A percentile compares a stretch with the other conserved stretches of the same genome.
These are phyloP conservation scores for Pluteus cervinus DNA, from an alignment of 768 basidiomycete species.

Conservation along the genomic window DNA sequence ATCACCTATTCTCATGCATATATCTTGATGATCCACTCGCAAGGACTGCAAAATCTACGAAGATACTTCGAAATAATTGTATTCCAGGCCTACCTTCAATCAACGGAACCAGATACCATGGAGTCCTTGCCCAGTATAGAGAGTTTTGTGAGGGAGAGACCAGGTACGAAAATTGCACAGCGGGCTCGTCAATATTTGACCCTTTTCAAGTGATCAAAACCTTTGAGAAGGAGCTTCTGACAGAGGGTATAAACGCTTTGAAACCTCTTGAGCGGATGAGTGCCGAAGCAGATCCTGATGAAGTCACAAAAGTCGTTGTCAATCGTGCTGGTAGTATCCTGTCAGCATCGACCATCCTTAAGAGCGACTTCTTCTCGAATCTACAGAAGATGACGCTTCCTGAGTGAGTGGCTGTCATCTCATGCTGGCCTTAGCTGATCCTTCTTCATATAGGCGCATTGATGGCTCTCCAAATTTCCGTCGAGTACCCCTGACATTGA, in stretches of 20 bases:
- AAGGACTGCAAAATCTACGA: conserved; percentile 75
- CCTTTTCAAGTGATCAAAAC: conserved; percentile 76
- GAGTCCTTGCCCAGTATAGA: conserved; percentile 72
- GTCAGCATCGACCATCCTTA: conserved; percentile 89
- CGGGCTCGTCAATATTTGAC: not conserved
- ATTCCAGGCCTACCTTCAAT: conserved; percentile 87
- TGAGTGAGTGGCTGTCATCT: conserved; percentile 51
- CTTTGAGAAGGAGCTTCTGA: conserved; percentile 83
- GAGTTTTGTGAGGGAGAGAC: conserved; percentile 74
- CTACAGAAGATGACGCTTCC: conserved; percentile 95
- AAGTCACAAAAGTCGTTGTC: conserved; percentile 80
- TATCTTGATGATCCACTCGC: conserved; percentile 5
- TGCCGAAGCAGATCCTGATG: conserved; percentile 75
- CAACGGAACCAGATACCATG: conserved; percentile 75
- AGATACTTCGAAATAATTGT: conserved; percentile 83
- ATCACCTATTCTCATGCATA: no score
- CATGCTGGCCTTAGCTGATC: not conserved
- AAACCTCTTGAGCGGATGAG: conserved; percentile 77
- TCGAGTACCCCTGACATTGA: conserved; percentile 61
- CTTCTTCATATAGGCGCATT: conserved; percentile 53
- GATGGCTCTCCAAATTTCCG: conserved; percentile 96
- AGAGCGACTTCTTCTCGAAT: conserved; percentile 91
- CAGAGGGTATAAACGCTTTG: conserved; percentile 72
- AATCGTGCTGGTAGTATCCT: conserved; percentile 82
- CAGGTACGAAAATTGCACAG: conserved; percentile 47